Conservation (phyloP, 805 yeast species). For the Cyberlindnera mycetangii region DNA sequence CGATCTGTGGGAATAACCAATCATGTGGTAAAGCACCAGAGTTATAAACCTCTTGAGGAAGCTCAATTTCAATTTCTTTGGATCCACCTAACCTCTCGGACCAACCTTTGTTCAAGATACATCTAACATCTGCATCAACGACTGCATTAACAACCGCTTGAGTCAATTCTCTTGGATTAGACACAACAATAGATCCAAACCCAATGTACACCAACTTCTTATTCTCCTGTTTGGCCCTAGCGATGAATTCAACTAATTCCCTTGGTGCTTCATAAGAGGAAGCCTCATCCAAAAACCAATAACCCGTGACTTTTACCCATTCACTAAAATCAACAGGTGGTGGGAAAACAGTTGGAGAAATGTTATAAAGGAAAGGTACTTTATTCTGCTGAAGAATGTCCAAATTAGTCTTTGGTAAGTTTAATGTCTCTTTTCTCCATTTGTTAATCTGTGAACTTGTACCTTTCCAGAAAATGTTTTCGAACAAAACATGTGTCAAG, state of each 20-base stretch:
- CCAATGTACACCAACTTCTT: constrained; percentile 88
- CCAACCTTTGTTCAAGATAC: constrained; percentile 94
- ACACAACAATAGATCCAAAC: constrained; percentile 92
- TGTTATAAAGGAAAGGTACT: constrained; percentile 85
- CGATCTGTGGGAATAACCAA: constrained; percentile 86
- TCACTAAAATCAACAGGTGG: constrained; percentile 92
- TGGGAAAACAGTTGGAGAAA: constrained; percentile 85
- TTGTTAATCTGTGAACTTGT: constrained; percentile 80
- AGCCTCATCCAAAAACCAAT: constrained; percentile 85
- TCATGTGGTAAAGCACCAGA: constrained; percentile 85
- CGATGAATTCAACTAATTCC: constrained; percentile 56
- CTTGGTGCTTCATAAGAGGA: constrained; percentile 57
- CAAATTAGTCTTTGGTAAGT: constrained; percentile 65
- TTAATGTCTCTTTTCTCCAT: constrained; percentile 75
- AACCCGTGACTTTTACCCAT: constrained; percentile 95
- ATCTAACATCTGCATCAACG: constrained; percentile 72
- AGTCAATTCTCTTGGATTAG: constrained; percentile 76
- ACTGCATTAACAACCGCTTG: constrained; percentile 79
- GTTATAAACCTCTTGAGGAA: constrained; percentile 68
- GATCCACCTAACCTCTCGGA: constrained; percentile 60
- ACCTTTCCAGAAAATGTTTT: constrained; percentile 91
- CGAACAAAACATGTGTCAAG: constrained; percentile 89
- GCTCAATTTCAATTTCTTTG: constrained; percentile 35
- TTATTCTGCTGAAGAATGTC: constrained; percentile 69
- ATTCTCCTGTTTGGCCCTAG: constrained; percentile 52